A percentile compares a stretch with the other conserved stretches of the same genome.
Conservation (phyloP, 2,329 filamentous ascomycete genomes). For the Monilinia aucupariae region DNA sequence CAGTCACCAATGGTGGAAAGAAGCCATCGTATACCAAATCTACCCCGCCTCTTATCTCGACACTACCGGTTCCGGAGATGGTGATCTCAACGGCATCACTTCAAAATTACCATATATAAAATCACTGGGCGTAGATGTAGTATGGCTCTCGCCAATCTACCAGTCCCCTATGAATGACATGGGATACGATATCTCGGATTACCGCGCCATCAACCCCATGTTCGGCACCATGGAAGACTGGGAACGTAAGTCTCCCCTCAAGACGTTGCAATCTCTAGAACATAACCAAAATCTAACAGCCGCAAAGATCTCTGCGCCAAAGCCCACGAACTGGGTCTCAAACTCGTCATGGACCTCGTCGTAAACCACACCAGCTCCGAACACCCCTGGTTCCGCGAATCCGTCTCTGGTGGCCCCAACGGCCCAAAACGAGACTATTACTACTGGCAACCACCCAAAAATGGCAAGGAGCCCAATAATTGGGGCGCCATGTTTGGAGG, state of each 20-base stretch:
- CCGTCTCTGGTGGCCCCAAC: slow-evolving; percentile 43
- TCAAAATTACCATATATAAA: slow-evolving; percentile 58
- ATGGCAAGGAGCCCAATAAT: slow-evolving; percentile 41
- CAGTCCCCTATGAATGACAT: slow-evolving; percentile 62
- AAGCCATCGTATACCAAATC: slow-evolving; percentile 48
- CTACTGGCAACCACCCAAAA: slow-evolving; percentile 50
- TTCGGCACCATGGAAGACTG: slow-evolving; percentile 66
- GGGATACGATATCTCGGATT: slow-evolving; percentile 70
- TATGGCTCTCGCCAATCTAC: slow-evolving; percentile 65
- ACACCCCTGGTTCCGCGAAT: slow-evolving; percentile 54
- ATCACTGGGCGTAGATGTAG: slow-evolving; percentile 54
- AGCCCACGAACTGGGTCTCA: slow-evolving; percentile 56
- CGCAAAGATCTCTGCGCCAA: slow-evolving; percentile 45
- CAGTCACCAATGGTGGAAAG: slow-evolving; percentile 37
- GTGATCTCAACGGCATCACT: slow-evolving; percentile 58
- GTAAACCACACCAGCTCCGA: slow-evolving; percentile 60
- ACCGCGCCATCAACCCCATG: slow-evolving; percentile 57
- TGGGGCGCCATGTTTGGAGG: slow-evolving; percentile 37
- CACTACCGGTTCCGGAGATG: slow-evolving; percentile 53
- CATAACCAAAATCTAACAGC: not conserved
- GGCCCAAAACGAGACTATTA: slow-evolving; percentile 55
- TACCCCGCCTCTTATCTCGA: slow-evolving; percentile 55
- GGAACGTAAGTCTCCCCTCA: slow-evolving; percentile 38
- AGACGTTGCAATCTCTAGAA: not conserved
- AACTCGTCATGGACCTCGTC: slow-evolving; percentile 66